Evolutionary conservation across 352 stramenopile species (phyloP).

Genomic region (Thalassiosira pacifica): DNA sequence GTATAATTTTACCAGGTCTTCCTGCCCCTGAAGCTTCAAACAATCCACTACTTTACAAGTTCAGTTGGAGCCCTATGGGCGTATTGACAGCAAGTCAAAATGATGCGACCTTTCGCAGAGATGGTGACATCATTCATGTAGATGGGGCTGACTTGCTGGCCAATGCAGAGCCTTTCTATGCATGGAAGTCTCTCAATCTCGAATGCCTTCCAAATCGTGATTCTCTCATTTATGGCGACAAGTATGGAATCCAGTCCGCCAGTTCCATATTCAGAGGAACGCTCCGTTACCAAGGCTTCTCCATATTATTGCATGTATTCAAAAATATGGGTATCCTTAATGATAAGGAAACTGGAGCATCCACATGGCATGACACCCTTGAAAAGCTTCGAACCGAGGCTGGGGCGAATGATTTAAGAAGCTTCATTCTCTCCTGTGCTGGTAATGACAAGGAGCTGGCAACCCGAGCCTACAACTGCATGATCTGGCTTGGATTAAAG

Average conservation of each 20-base stretch:
- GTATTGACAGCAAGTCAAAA: conserved; percentile 94
- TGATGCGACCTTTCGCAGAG: conserved; percentile 90
- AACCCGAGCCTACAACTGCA: conserved; percentile 41
- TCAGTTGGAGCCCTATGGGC: conserved; percentile 95
- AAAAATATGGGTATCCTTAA: conserved; percentile 92
- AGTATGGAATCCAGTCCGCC: conserved; percentile 93
- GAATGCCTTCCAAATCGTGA: conserved; percentile 96
- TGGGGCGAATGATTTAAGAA: conserved; percentile 61
- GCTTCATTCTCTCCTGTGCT: conserved; percentile 65
- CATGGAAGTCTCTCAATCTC: conserved; percentile 92
- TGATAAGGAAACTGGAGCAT: conserved; percentile 76
- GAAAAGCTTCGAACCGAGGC: conserved; percentile 72
- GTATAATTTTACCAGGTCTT: no score
- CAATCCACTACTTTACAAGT: conserved; percentile 97
- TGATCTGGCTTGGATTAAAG: conserved; percentile 58
- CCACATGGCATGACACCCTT: conserved; percentile 91
- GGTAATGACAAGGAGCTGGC: conserved; percentile 53
- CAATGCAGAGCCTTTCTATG: conserved; percentile 88
- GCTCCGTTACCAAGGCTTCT: conserved; percentile 94
- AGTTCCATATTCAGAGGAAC: conserved; percentile 94
- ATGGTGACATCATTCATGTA: conserved; percentile 90
- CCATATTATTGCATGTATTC: conserved; percentile 91
- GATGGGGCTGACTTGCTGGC: conserved; percentile 90
- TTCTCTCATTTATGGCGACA: conserved; percentile 92
- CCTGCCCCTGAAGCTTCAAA: conserved; percentile 93